Base-by-base conservation (phyloP, 345 rosid genomes). In the Bruguiera parviflora region DNA sequence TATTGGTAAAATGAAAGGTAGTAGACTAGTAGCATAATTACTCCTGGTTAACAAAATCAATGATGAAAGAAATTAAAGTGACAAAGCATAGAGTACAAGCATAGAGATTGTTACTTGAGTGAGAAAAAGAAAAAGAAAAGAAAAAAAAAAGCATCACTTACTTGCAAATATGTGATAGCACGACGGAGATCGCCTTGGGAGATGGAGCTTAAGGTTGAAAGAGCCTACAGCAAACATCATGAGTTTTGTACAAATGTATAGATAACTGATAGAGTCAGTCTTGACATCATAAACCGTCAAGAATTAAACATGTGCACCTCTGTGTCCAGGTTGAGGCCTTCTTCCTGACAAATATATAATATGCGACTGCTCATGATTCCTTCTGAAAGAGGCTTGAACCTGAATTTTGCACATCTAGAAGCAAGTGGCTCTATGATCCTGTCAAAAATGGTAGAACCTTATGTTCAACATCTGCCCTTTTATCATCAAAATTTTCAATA, bases 381-480 rank as follows among this genome's bases (percentile, higher is more conserved):
- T 82, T 90, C 96, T 47, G 96, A 79, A 79, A 95, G 97, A 67
- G 98, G 96, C 86, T 90, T 95, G 77, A 95, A 95, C 81, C 98
- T 87, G 85, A 95, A 92, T 87, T 95, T 95, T 6, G 98, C 99
- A 85, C 98, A 95, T 82, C 99, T 92, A 33, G 98, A 92, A 68
- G 98, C 98, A 81, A 95, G 99, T 8, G 99, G 98, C 84, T 90
- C 99, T 73, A 95, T 95, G 77, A 92, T 92, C 89, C 97, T 92
- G 33, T 20, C 5, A 4, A 43, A 39, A 67, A 28, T 51, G 7
- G 39, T 55, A 52, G 21, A 9, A n/a, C 59, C 35, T 49, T 1
- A 16, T 20, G 22, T 56, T 56, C 25, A 56, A 37, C 8, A 35
- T n/a, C 10, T 11, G 29, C 39, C 49, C 16, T 39, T 39, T 39